A percentile compares a stretch with the other conserved stretches of the same genome.
phyloP scores from a whole-genome alignment of 257 asterid species.

The Phtheirospermum japonicum region DNA sequence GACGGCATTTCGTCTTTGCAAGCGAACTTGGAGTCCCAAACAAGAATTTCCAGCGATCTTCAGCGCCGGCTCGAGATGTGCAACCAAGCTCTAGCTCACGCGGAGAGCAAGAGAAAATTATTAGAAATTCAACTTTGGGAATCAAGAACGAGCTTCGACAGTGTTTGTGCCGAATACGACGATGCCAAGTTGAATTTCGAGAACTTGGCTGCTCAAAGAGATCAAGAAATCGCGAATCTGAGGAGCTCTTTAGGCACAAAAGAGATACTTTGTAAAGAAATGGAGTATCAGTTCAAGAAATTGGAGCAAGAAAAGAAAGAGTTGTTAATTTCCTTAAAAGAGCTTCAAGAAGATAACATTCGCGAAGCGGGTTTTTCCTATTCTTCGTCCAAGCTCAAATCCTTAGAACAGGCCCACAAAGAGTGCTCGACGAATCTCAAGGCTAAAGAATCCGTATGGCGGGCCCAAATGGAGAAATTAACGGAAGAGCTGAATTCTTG shows the following conservation, averaged over 20 bases:
- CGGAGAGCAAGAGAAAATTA: constrained; percentile 65
- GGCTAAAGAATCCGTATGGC: constrained; percentile 73
- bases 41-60: constrained; percentile 62
- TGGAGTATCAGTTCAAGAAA: constrained; percentile 73
- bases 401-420: constrained; percentile 59
- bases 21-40: constrained; percentile 62
- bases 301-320: constrained; percentile 79
- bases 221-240: constrained; percentile 62
- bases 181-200: constrained; percentile 60
- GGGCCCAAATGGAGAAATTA: constrained; percentile 45
- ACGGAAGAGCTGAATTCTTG: constrained; percentile 43
- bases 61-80: constrained; percentile 68
- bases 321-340: constrained; percentile 50
- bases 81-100: constrained; percentile 74
- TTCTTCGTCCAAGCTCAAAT: constrained; percentile 61
- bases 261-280: constrained; percentile 70
- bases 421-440: constrained; percentile 54
- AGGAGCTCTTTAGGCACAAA: constrained; percentile 61
- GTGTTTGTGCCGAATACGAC: constrained; percentile 62
- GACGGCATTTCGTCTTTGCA: constrained; percentile 59
- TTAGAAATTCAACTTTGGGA: constrained; percentile 61
- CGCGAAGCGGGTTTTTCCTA: constrained; percentile 58
- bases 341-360: constrained; percentile 73
- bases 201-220: constrained; percentile 52
- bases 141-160: constrained; percentile 50